A percentile compares a stretch with the other conserved stretches of the same genome.
These are phyloP conservation scores for Tulasnella calospora DNA, from an alignment of 768 basidiomycete species.

Conservation along the genomic window DNA sequence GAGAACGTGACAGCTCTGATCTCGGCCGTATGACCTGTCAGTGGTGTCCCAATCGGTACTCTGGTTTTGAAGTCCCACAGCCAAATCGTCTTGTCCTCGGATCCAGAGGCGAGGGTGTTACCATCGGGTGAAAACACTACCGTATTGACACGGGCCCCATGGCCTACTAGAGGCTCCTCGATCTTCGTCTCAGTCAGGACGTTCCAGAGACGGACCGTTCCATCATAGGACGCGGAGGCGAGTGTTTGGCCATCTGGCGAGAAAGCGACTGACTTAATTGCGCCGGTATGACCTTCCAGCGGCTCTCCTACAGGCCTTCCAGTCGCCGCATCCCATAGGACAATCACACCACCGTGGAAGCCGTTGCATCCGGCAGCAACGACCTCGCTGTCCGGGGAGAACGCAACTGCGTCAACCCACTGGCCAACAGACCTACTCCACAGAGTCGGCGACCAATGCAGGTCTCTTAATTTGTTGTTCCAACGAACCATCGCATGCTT, in stretches of 20 bases:
- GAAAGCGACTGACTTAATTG: slow-evolving; percentile 42
- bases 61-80: slow-evolving; percentile 10
- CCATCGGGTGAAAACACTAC: slow-evolving; percentile 74
- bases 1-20: slow-evolving; percentile 20
- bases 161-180: not conserved
- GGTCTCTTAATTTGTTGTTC: too few relatives aligned
- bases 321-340: slow-evolving; percentile 44
- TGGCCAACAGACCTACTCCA: too few relatives aligned
- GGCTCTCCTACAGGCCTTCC: slow-evolving; percentile 33
- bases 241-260: slow-evolving; percentile 42
- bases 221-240: slow-evolving; percentile 42
- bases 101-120: slow-evolving; percentile 40
- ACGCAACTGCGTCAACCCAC: too few relatives aligned
- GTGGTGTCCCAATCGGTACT: not conserved
- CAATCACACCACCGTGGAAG: slow-evolving; percentile 27
- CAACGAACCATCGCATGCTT: too few relatives aligned
- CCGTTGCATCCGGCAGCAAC: too few relatives aligned
- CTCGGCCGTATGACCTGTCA: slow-evolving; percentile 4
- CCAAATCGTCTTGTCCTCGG: slow-evolving; percentile 11
- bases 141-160: not conserved
- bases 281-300: slow-evolving; percentile 25
- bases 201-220: slow-evolving; percentile 45
- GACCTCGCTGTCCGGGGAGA: too few relatives aligned
- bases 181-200: slow-evolving; percentile 31
- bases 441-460: too few relatives aligned